Base-by-base conservation (phyloP, 805 yeast genomes). In the Isabelozyma rhagii region DNA sequence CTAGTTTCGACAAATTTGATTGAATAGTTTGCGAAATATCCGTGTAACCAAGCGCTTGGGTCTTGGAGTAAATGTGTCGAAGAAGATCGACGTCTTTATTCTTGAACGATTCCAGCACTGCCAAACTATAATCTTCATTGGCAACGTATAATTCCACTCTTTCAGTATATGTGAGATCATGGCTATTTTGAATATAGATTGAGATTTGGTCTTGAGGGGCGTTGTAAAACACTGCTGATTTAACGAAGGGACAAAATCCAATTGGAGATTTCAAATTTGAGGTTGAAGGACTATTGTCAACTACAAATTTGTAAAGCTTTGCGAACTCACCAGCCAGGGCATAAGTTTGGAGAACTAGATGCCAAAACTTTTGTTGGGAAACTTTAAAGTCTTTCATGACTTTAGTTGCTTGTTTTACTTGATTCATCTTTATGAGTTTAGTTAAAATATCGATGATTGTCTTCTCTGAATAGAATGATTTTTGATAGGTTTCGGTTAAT, bases 231-330 rank as follows among this genome's bases (percentile, higher is more conserved):
- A 79, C 58, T 39, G 85, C 76, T 39, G 80, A 78, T 13, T 77
- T 70, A 48, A 74, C 87, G 54, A 90, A 83, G 0, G 86, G 83
- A 51, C 75, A 77, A 51, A 84, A 85, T 0, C 93, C 91, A 41
- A 90, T 87, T 0, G 89, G 87, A 0, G 94, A 81, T 52, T 81
- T 84, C 28, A 59, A 51, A 43, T 71, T 74, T 21, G 25, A 21
- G 1, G 66, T 61, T 43, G 44, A 39, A 10, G 41, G 17, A 13
- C 57, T 48, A 29, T 53, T 51, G 41, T 45, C 49, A 10, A 53
- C 54, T 5, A 69, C 61, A 51, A 73, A 72, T 47, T 64, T 63
- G 51, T 67, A 63, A 21, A 74, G 57, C 29, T 64, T 55, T 21
- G 72, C 74, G 53, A 72, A 73, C 14, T 72, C 68, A 8, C 55